phyloP scores from a whole-genome alignment of 768 basidiomycete genomes.

The Myochromella boudieri region DNA sequence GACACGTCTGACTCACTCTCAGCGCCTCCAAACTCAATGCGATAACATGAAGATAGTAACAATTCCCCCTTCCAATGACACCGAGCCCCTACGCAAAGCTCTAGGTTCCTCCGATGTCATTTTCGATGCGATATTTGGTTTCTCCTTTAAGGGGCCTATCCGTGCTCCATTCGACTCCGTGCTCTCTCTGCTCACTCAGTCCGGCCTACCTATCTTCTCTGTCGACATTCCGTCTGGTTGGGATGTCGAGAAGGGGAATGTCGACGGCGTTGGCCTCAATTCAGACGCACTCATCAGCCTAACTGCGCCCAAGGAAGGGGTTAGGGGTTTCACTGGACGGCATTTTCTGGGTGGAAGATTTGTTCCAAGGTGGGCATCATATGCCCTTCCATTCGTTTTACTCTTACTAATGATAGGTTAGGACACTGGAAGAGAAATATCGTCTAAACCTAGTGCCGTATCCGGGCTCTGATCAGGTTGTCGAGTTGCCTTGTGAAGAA shows the following conservation, averaged over 20 bases:
- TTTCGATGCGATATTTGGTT: constrained; percentile 96
- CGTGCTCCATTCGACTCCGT: constrained; percentile 84
- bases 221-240: constrained; percentile 98
- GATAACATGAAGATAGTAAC: constrained; percentile 84
- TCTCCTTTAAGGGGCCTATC: constrained; percentile 92
- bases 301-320: constrained; percentile 94
- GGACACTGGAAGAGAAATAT: constrained; percentile 71
- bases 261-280: constrained; percentile 53
- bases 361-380: constrained; percentile 69
- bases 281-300: constrained; percentile 86
- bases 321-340: constrained; percentile 68
- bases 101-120: constrained; percentile 73
- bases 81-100: constrained; percentile 45
- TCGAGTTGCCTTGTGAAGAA: constrained; percentile 44
- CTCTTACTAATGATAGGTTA: constrained; percentile 27
- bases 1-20: not conserved
- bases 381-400: not conserved
- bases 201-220: constrained; percentile 80
- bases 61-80: constrained; percentile 49
- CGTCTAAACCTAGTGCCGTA: constrained; percentile 82
- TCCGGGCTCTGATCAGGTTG: constrained; percentile 78
- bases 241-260: constrained; percentile 84
- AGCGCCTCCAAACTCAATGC: constrained; percentile 87
- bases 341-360: constrained; percentile 97
- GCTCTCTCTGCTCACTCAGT: constrained; percentile 62